These are phyloP conservation scores for Beauveria varroae DNA, from an alignment of 2,329 filamentous ascomycete species.

Conservation along the genomic window DNA sequence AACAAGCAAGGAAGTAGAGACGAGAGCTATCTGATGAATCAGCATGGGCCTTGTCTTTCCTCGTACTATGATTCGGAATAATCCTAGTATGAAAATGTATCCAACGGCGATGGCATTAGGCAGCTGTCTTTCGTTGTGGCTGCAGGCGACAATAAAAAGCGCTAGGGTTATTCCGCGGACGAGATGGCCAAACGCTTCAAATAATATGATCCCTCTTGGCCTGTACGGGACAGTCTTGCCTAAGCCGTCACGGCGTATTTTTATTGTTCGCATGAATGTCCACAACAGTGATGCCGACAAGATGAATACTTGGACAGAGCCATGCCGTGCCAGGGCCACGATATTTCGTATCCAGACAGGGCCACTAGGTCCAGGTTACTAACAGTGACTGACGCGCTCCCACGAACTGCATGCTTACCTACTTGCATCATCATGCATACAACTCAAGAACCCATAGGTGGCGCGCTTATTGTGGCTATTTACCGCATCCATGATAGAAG, in stretches of 20 bases:
- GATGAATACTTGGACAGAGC: not conserved
- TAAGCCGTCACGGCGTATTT: not conserved
- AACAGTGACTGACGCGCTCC: not conserved
- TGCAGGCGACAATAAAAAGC: not conserved
- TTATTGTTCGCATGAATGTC: not conserved
- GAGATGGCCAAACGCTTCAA: not conserved
- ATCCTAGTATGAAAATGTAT: conserved; percentile 38
- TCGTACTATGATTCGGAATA: conserved; percentile 33
- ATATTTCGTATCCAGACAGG: not conserved
- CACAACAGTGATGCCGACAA: not conserved
- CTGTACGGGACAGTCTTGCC: conserved; percentile 5
- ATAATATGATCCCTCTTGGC: not conserved
- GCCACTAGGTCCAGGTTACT: not conserved
- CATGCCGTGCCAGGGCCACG: not conserved
- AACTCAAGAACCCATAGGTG: not conserved
- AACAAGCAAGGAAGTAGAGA: conserved; percentile 23
- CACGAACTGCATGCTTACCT: not conserved
- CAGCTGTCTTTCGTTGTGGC: conserved; percentile 18
- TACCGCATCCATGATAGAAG: not conserved
- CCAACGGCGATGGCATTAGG: conserved; percentile 29
- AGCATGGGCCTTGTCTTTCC: conserved; percentile 37
- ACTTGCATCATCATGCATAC: not conserved
- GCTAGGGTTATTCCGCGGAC: not conserved
- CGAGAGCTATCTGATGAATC: conserved; percentile 40
- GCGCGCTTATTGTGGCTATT: not conserved